A percentile compares a stretch with the other conserved stretches of the same genome.
Evolutionary conservation across 768 basidiomycete genomes (phyloP).

Genomic region (Steccherinum ochraceum): DNA sequence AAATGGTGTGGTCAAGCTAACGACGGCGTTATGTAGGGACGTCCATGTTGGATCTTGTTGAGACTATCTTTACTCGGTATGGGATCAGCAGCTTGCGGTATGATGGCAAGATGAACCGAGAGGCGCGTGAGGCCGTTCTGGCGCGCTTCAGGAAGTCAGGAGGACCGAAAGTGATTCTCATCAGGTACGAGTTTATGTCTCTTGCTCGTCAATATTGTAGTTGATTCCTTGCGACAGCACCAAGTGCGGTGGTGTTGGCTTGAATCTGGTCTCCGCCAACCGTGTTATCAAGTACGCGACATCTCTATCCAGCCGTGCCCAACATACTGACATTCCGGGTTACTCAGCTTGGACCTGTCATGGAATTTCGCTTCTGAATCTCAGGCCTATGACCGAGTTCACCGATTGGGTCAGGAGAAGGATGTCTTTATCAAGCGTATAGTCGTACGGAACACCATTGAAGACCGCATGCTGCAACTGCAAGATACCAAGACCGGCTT

Average conservation of each 20-base stretch:
- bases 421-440: constrained; percentile 62
- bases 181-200: constrained; percentile 41
- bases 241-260: constrained; percentile 64
- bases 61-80: constrained; percentile 51
- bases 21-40: constrained; percentile 56
- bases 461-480: constrained; percentile 69
- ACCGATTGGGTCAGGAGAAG: constrained; percentile 68
- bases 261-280: constrained; percentile 61
- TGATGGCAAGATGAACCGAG: constrained; percentile 62
- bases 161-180: constrained; percentile 59
- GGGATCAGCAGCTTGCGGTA: constrained; percentile 55
- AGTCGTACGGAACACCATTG: constrained; percentile 62
- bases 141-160: constrained; percentile 46
- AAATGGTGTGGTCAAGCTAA: too few relatives aligned
- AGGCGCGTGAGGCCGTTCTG: constrained; percentile 43
- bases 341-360: constrained; percentile 56
- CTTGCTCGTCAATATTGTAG: not conserved
- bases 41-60: constrained; percentile 62
- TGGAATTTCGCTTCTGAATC: constrained; percentile 73
- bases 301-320: too few relatives aligned
- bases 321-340: too few relatives aligned
- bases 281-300: constrained; percentile 69
- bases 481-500: constrained; percentile 65
- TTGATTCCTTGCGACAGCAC: constrained; percentile 30
- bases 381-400: constrained; percentile 56